Base-by-base conservation (phyloP, 768 basidiomycete species). In the Termitomyces heimii region DNA sequence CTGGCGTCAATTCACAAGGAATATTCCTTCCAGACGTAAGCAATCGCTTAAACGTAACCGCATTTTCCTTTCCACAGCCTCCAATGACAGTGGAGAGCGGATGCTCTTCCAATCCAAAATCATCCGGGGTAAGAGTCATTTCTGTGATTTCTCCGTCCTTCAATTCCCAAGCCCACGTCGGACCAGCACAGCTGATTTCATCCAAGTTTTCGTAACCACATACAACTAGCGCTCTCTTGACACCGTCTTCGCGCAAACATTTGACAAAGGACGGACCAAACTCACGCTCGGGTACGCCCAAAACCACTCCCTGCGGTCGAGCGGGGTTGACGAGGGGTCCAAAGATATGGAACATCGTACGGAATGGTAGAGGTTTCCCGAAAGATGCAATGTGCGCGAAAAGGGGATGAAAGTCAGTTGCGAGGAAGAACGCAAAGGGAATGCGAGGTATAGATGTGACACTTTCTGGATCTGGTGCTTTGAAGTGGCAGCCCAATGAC, bases 311-410 rank as follows among this genome's bases (percentile, higher is more conserved):
- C 4, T 78, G 79, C 3, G 97, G 96, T 9, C 77, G 74, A 0
- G 92, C 87, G 2, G 96, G 97, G 71, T 96, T 98, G 72, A 96
- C 88, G 39, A 98, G 81, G 0, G 96, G 97, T 0, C 97, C 95
- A 32, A 98, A 78, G 57, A 94, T 75, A 73, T 99, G 98, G 82
- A 97, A 98, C 76, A 99, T 86, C 9, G 96, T 98, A 46, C 94
- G 88, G 76, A 96, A 98, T 46, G 94, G 93, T 53, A 98, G 82
- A 0, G 84, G 74, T 65, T 88, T 89, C 54, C 96, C 88, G 66
- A 88, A 82, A 0, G 96, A 93, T 0, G 88, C 89, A 62, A 98
- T 78, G 56, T 80, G 73, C 5, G 89, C 91, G 47, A 98, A 79
- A 0, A 88, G 71, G 1, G 95, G 95, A 71, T 98, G 94, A 71